Percentiles rank a stretch among this genome's conserved stretches.
phyloP scores from a whole-genome alignment of 75 land plant species.

The Isoetes taiwanensis region DNA sequence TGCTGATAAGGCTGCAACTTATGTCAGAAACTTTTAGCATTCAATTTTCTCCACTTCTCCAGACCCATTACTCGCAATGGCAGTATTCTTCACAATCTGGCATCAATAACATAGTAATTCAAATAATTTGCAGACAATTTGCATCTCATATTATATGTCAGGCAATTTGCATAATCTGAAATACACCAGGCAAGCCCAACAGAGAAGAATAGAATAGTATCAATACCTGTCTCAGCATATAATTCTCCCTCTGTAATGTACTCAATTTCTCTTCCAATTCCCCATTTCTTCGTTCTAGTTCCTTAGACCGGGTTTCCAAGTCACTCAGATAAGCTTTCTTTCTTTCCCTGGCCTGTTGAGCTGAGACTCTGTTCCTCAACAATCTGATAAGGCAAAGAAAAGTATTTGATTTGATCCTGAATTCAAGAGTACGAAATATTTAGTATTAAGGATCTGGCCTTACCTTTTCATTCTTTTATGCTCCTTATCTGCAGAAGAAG shows the following conservation, averaged over 20 bases:
- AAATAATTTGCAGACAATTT: too few relatives aligned
- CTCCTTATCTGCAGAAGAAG: conserved; percentile 79
- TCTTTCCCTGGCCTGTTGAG: conserved; percentile 93
- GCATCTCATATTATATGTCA: too few relatives aligned
- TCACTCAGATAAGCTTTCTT: conserved; percentile 89
- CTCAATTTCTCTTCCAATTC: conserved; percentile 87
- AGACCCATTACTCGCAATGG: too few relatives aligned
- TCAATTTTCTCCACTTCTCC: too few relatives aligned
- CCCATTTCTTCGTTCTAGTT: conserved; percentile 64
- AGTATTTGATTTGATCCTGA: background rate
- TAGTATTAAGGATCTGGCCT: background rate
- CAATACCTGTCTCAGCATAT: conserved; percentile 96
- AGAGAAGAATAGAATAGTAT: too few relatives aligned
- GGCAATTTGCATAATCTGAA: too few relatives aligned
- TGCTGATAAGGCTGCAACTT: too few relatives aligned
- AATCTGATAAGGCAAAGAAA: conserved; percentile 28
- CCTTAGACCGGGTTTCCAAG: conserved; percentile 64
- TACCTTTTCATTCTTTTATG: conserved; percentile 79
- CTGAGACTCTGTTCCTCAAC: conserved; percentile 95
- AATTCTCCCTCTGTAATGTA: conserved; percentile 84
- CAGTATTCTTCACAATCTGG: too few relatives aligned
- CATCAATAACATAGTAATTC: too few relatives aligned
- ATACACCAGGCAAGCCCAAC: too few relatives aligned
- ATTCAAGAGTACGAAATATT: background rate
- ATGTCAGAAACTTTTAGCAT: too few relatives aligned